Conservation (phyloP, 169 alveolate genomes). For the Cytauxzoon felis region DNA sequence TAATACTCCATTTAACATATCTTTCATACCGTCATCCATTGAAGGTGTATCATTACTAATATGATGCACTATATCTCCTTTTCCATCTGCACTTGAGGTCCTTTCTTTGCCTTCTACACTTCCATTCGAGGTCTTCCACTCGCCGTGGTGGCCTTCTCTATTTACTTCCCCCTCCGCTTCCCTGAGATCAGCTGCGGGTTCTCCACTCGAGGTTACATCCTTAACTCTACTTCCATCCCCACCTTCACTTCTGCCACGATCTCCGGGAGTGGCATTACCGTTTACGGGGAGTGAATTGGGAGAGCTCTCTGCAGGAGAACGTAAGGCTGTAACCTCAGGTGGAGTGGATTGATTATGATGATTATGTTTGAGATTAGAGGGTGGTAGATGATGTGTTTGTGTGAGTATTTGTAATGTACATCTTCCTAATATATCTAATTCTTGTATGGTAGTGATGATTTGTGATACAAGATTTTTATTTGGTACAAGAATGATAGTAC, state of each 20-base stretch:
- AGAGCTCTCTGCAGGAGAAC: background rate
- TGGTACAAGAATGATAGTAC: conserved; percentile 63
- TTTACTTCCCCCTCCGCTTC: no score
- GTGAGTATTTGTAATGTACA: conserved; percentile 68
- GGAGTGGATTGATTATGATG: no score
- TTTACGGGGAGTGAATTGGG: background rate
- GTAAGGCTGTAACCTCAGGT: no score
- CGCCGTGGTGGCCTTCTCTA: no score
- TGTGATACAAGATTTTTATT: conserved; percentile 69
- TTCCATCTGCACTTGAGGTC: no score
- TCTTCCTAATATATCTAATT: conserved; percentile 64
- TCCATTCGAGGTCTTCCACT: no score
- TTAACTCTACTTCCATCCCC: background rate
- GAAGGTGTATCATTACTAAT: no score
- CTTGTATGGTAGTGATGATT: conserved; percentile 47
- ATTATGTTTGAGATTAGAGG: no score
- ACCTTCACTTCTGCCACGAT: background rate
- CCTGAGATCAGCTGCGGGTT: background rate
- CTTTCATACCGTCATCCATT: no score
- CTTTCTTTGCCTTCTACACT: no score
- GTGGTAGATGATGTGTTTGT: conserved; percentile 37
- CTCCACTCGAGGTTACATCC: background rate
- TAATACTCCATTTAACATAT: no score
- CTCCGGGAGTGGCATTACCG: background rate
- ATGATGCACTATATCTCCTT: no score